These are phyloP conservation scores for Usnea hakonensis DNA, from an alignment of 495 filamentous ascomycete genomes.

Conservation along the genomic window DNA sequence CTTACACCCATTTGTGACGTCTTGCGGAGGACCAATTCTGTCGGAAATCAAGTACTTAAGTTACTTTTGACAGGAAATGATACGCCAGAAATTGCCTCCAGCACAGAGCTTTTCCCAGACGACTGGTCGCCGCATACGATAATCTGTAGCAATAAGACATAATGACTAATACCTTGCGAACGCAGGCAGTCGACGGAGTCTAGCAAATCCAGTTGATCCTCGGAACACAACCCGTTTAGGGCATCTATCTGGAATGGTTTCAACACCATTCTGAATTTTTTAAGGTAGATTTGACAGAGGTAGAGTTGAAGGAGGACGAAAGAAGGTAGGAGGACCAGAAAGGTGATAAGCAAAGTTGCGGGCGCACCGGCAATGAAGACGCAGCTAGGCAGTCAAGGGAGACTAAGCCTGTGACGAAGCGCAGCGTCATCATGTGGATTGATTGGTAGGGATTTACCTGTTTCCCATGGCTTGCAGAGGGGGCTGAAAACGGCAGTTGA, in stretches of 20 bases:
- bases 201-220: conserved; percentile 42
- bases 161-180: conserved; percentile 50
- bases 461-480: not conserved
- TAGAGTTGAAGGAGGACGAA: conserved; percentile 1
- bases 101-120: conserved; percentile 56
- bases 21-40: conserved; percentile 46
- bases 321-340: conserved; percentile 8
- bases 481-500: conserved; percentile 2
- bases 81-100: conserved; percentile 59
- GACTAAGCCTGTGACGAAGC: not conserved
- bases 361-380: not conserved
- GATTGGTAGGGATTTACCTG: not conserved
- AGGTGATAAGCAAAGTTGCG: conserved; percentile 1
- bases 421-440: not conserved
- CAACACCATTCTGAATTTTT: conserved; percentile 21
- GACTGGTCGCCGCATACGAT: conserved; percentile 60
- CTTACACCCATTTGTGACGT: not conserved
- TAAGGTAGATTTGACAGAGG: not conserved
- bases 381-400: not conserved
- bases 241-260: conserved; percentile 25
- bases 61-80: conserved; percentile 47
- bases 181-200: conserved; percentile 43
- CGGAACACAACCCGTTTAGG: conserved; percentile 18
- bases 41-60: conserved; percentile 52
- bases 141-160: conserved; percentile 54